These are phyloP conservation scores for Oryza glaberrima DNA, from an alignment of 176 grass and related monocot species.

Conservation along the genomic window DNA sequence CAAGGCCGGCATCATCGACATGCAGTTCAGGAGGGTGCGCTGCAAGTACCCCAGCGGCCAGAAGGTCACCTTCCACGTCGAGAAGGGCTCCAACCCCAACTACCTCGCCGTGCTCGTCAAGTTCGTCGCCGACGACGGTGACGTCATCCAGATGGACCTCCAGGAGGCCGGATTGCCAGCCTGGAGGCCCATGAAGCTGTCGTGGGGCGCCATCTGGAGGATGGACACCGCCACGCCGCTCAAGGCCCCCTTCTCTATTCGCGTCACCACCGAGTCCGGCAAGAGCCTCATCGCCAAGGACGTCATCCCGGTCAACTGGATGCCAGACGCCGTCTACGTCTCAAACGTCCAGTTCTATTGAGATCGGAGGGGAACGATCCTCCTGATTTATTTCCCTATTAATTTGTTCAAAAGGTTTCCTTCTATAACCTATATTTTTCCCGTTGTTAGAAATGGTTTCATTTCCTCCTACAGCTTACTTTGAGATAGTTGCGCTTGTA, in stretches of 20 bases:
- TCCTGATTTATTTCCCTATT: no score
- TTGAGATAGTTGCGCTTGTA: not conserved
- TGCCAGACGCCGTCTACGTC: constrained; percentile 38
- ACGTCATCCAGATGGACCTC: constrained; percentile 62
- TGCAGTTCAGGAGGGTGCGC: constrained; percentile 68
- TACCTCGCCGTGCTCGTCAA: constrained; percentile 71
- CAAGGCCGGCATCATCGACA: constrained; percentile 56
- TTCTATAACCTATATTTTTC: no score
- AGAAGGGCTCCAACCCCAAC: constrained; percentile 58
- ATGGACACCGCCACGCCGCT: constrained; percentile 41
- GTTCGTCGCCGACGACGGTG: constrained; percentile 63
- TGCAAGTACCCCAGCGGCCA: constrained; percentile 56
- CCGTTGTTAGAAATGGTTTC: no score
- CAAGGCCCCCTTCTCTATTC: constrained; percentile 65
- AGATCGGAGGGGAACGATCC: no score
- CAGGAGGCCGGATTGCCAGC: constrained; percentile 10
- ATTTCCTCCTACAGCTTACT: not conserved
- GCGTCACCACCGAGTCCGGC: constrained; percentile 69
- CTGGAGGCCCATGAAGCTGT: constrained; percentile 58
- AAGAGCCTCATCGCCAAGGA: constrained; percentile 52
- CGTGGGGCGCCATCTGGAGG: constrained; percentile 78
- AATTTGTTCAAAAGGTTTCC: not conserved
- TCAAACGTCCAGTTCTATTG: constrained; percentile 62
- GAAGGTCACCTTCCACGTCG: constrained; percentile 73
- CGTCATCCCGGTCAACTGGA: constrained; percentile 63